Conservation (phyloP, 2,329 filamentous ascomycete species). For the Fusarium subglutinans region DNA sequence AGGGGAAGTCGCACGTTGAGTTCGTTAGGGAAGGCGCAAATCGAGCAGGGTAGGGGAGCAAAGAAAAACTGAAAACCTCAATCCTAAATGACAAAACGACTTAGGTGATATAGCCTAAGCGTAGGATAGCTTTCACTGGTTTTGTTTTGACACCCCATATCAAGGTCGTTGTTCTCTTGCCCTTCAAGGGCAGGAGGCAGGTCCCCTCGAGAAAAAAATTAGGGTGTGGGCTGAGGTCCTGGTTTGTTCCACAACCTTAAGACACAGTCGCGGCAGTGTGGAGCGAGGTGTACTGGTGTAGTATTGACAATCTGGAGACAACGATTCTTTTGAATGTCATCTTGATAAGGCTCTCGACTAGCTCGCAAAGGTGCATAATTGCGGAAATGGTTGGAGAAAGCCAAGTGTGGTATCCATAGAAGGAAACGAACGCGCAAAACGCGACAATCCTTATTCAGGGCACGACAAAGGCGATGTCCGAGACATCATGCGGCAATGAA, state of each 20-base stretch:
- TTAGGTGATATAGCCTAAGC: too few species aligned
- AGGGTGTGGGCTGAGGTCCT: constrained; percentile 12
- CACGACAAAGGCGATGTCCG: neutral
- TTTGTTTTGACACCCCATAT: too few species aligned
- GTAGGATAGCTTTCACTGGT: too few species aligned
- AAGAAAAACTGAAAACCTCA: too few species aligned
- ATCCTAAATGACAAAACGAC: too few species aligned
- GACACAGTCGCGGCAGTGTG: constrained; percentile 25
- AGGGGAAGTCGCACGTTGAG: neutral
- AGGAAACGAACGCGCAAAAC: constrained; percentile 3
- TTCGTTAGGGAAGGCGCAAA: neutral
- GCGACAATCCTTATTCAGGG: neutral
- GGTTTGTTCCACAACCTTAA: constrained; percentile 29
- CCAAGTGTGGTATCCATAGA: neutral
- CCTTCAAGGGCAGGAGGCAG: too few species aligned
- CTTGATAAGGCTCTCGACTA: constrained; percentile 11
- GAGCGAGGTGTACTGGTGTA: constrained; percentile 15
- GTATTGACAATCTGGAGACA: constrained; percentile 1
- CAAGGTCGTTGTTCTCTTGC: too few species aligned
- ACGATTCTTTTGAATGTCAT: constrained; percentile 10
- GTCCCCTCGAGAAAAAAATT: constrained; percentile 4
- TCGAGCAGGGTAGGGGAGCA: neutral
- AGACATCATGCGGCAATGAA: constrained; percentile 8
- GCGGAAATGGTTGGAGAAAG: neutral
- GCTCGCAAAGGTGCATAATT: neutral